Evolutionary conservation across 352 stramenopile genomes (phyloP), one percentile per base, ranked within the genome.

Genomic region (Globisporangium carolinianum): DNA sequence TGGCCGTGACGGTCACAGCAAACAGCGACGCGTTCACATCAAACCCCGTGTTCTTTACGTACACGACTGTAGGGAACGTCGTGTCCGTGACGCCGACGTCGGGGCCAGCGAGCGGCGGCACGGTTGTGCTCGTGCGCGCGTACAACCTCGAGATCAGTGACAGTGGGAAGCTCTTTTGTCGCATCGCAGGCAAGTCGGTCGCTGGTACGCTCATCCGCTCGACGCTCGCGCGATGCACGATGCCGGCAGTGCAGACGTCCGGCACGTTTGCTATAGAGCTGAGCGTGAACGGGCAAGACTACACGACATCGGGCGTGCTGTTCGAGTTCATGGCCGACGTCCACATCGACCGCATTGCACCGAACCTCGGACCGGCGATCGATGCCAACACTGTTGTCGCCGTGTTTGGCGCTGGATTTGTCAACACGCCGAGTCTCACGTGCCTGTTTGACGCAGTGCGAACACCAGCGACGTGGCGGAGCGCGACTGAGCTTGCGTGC

Each of bases 41-140:
- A 8, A 91, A 93, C 35, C 74, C 77, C 3, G 71, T 89, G 0
- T 93, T 90, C 63, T 96, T 93, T 63, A 88, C 70, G 6, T 96
- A 93, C 67, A 91, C 79, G 0, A 64, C 68, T 1, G 47, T 61
- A 0, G 65, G 67, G 11, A 67, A 81, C 49, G 46, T 94, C 5
- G 64, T 87, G 17, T 86, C 76, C 0, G 51, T 93, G 5, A 75
- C 69, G 2, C 86, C 87, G 17, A 58, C 38, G 1, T 75, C 68
- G 38, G 84, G 82, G 1, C 70, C 76, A 11, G n/a, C 78, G 4
- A 18, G 12, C 54, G 84, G 84, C 8, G 83, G 77, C 0, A 92
- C 83, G 0, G 43, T 61, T 8, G 45, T 94, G 18, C 55, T 88
- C 3, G 54, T 91, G 49, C 73, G 74, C 17, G 79, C 68, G 48